phyloP scores from a whole-genome alignment of 192 early-diverging fungal genomes.

The Allomyces javanicus region DNA sequence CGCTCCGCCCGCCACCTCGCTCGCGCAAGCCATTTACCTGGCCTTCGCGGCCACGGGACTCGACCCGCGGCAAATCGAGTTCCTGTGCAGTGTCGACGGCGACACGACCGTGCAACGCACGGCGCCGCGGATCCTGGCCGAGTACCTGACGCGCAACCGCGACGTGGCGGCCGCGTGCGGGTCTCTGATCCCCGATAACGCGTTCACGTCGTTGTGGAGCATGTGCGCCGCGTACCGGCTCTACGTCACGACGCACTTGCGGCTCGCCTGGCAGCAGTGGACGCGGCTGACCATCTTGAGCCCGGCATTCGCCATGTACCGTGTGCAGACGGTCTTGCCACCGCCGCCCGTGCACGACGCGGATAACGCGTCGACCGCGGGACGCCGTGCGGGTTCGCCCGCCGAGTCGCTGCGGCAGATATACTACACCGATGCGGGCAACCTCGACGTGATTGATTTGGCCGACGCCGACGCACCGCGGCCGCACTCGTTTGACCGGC shows the following conservation, averaged over 20 bases:
- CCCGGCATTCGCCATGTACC: background rate
- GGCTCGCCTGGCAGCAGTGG: background rate
- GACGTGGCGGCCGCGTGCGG: background rate
- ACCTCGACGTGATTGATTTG: no score
- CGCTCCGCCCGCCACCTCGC: background rate
- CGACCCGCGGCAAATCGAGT: background rate
- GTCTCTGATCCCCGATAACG: background rate
- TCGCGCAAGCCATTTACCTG: background rate
- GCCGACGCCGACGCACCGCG: no score
- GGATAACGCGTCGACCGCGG: background rate
- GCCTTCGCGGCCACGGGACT: background rate
- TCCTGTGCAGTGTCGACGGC: background rate
- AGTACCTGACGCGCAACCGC: background rate
- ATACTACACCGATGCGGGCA: no score
- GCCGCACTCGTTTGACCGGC: no score
- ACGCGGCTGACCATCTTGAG: background rate
- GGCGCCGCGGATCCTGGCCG: background rate
- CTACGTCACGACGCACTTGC: background rate
- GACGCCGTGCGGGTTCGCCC: no score
- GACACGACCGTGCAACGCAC: background rate
- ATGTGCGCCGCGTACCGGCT: background rate
- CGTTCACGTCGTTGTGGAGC: background rate
- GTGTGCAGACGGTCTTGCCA: background rate
- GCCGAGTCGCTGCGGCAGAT: no score
- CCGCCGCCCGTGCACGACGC: background rate